Base-by-base conservation (phyloP, 345 rosid genomes). In the Moricandia arvensis region DNA sequence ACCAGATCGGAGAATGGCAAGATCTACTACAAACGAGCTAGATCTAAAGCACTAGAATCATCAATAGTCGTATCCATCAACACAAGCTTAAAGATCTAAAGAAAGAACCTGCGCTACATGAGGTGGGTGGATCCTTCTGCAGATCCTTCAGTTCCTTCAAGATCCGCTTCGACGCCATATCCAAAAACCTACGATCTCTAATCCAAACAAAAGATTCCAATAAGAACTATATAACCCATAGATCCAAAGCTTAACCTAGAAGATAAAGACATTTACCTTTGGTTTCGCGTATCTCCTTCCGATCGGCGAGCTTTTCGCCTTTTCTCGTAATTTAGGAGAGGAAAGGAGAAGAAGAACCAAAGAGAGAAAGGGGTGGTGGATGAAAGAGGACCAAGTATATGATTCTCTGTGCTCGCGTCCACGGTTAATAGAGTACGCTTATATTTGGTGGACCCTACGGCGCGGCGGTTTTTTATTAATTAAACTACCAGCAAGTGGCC, bases 131-230 rank as follows among this genome's bases (percentile, higher is more conserved):
- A 85, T 89, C 91, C 83, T 87, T 89, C 80, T 89, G 91, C 47
- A 89, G 83, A 83, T 87, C 93, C 86, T 89, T 89, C 83, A 89
- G 82, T 79, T 89, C 93, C 83, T 89, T 89, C 87, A 89, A 82
- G 85, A 89, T 89, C 91, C 94, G 89, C 79, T 89, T 89, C 66
- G 94, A 87, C 29, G 94, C 94, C 94, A 89, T 79, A 49, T 87
- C 83, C 76, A 59, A 45, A 21, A 71, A 79, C 84, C 87, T 86
- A 66, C 24, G 72, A 74, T 74, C 76, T 43, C 15, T 4, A 41
- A 41, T 11, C 49, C 49, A 62, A 16, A 62, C 29, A 59, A 26
- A 7, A 65, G 5, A 69, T 12, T 60, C 65, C 30, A 66, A 60
- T 64, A 18, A 27, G 9, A 49, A 73, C 41, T 34, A 33, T 26